These are phyloP conservation scores for Rhizopus stolonifer DNA, from an alignment of 371 early-diverging fungal species.

Conservation along the genomic window DNA sequence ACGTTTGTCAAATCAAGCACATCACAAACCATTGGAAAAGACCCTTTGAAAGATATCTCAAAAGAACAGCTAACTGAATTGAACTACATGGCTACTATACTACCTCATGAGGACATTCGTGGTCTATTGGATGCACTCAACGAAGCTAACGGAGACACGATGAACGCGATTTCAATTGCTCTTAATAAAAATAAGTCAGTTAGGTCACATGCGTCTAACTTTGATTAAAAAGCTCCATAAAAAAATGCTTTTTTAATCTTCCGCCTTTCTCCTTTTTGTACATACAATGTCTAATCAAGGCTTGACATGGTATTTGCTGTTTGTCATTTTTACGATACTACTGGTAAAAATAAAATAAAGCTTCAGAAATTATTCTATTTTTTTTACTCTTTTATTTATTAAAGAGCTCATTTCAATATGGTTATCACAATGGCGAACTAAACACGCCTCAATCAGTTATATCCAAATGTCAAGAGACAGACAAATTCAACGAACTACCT, in stretches of 20 bases:
- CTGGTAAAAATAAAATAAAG: constrained; percentile 24
- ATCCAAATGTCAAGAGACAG: constrained; percentile 39
- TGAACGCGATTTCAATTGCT: constrained; percentile 21
- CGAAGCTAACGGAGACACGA: constrained; percentile 29
- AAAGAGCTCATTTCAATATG: constrained; percentile 75
- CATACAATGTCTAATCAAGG: constrained; percentile 14
- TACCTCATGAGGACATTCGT: constrained; percentile 24
- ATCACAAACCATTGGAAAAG: constrained; percentile 5
- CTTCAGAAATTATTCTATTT: neutral
- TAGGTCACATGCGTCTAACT: too few species aligned
- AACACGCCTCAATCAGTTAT: constrained; percentile 79
- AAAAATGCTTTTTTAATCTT: too few species aligned
- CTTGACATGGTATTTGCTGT: constrained; percentile 34
- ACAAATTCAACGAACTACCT: constrained; percentile 44
- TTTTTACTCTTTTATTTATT: constrained; percentile 1
- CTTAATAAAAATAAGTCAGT: constrained; percentile 4
- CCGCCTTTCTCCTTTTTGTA: neutral
- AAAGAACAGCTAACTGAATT: constrained; percentile 4
- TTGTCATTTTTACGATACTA: constrained; percentile 41
- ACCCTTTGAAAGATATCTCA: neutral
- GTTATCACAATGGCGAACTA: constrained; percentile 82
- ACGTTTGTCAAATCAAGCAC: neutral
- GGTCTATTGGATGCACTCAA: constrained; percentile 13
- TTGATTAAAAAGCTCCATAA: too few species aligned
- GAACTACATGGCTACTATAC: constrained; percentile 15